Evolutionary conservation across 2,329 filamentous ascomycete genomes (phyloP), one percentile per base, ranked within the genome.

Genomic region (Fusarium buxicola): DNA sequence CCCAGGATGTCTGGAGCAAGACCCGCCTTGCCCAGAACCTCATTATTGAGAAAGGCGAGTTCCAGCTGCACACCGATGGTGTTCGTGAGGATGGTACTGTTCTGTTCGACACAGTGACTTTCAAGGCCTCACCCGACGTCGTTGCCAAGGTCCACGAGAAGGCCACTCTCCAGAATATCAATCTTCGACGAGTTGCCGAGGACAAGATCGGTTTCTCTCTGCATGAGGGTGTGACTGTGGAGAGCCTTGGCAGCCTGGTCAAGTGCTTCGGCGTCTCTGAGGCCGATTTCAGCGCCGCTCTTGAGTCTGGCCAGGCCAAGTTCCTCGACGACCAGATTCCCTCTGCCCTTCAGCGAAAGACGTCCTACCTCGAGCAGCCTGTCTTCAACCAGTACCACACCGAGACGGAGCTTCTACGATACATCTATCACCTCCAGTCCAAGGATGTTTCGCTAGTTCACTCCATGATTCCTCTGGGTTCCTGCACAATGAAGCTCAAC

Each of bases 401-500:
- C 1, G 94, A 98, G 79, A 97, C 94, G 1, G 92, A 97, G 77
- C 85, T 97, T 64, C 83, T 97, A 36, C 90, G 94, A 46, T 98
- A 97, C 79, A 97, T 97, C 70, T 86, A 94, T 74, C 92, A 97
- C 75, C 83, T 98, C 8, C 91, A 96, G 75, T 96, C 93, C 36
- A 97, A 96, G 81, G 94, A 98, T 75, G 82, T 98, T 7, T 97
- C 94, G 2, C 84, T 97, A 3, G 92, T 93, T 2, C 94, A 97
- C 79, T 97, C 94, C 7, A 98, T 98, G 94, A 98, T 97, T 60
- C 92, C 94, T 3, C 86, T 98, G 3, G 94, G 94, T 12, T 97
- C 94, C 2, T 98, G 94, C 82, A 98, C 94, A 8, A 97, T 98
- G 94, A 97, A 98, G 82, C 87, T 97, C 47, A 97, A 98, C 75